These are phyloP conservation scores for Oldenlandia corymbosa DNA, from an alignment of 257 asterid genomes.

Conservation along the genomic window DNA sequence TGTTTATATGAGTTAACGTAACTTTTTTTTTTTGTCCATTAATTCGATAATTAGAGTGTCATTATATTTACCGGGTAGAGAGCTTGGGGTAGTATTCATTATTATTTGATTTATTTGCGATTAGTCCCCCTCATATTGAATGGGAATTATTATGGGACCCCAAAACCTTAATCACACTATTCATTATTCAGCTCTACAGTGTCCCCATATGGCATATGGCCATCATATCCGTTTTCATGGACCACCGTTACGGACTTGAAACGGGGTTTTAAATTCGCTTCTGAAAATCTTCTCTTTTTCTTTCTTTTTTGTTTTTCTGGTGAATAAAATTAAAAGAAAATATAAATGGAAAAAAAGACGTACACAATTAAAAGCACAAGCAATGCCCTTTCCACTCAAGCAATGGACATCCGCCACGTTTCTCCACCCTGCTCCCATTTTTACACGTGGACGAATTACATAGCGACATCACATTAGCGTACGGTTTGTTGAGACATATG, in stretches of 20 bases:
- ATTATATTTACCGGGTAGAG: too few relatives aligned
- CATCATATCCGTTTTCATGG: constrained; percentile 10
- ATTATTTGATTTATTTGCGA: background rate
- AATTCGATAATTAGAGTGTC: too few relatives aligned
- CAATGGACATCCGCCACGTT: constrained; percentile 4
- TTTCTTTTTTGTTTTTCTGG: too few relatives aligned
- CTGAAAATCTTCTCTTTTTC: too few relatives aligned
- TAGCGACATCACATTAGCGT: background rate
- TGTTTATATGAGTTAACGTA: too few relatives aligned
- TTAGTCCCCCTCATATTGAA: background rate
- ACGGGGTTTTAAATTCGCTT: constrained; percentile 28
- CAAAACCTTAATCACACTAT: background rate
- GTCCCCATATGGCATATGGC: background rate
- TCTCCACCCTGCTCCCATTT: background rate
- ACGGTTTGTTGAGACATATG: background rate
- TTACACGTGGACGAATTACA: constrained; percentile 14
- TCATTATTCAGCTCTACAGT: background rate
- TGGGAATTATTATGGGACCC: too few relatives aligned
- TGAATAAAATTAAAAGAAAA: background rate
- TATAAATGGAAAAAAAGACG: background rate
- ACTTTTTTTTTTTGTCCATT: too few relatives aligned
- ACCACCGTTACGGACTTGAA: constrained; percentile 26
- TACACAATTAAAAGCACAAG: background rate
- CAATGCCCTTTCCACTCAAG: constrained; percentile 1
- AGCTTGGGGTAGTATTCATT: too few relatives aligned